Base-by-base conservation (phyloP, 208 protist species). In the Leishmania mexicana region DNA sequence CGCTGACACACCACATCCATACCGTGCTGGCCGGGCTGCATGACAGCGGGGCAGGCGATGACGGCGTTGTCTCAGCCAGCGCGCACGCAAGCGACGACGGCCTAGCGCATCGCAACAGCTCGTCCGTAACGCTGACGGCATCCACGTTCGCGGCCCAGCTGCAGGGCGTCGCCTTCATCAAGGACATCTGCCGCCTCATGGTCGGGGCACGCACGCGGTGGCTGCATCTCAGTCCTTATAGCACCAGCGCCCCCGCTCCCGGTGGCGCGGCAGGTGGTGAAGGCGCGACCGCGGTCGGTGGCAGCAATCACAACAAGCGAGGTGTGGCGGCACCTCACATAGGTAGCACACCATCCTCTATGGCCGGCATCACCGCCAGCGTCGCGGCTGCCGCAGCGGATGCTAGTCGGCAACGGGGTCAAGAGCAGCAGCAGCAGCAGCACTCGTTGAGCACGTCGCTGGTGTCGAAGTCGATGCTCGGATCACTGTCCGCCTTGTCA, bases 1-100 rank as follows among this genome's bases (percentile, higher is more conserved):
- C 93, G 21, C 87, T 96, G 70, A 87, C 88, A 51, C 89, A 96
- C 67, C 87, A 85, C 67, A 93, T 90, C 21, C 81, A 90, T 58
- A 70, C 79, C 7, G 68, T 89, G 21, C 81, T 89, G 42, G 31
- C 68, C 5, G 79, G 81, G 3, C 80, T 96, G 78, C 75, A 58
- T 72, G 64, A 79, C 65, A 83, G 78, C 75, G n/a, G 38, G 57
- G n/a, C 72, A 13, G 47, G 64, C 38, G 77, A 38, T 21, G 40
- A 47, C 57, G 47, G 68, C 72, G 49, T 76, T 38, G 17, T 58
- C 47, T 65, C 78, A 5, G 68, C 80, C 11, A 60, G 72, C 24
- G 62, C 53, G 42, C 38, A 42, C 35, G 77, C 67, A 47, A 54
- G 62, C 17, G 68, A 79, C 3, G 70, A 76, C 21, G 13, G 31